Evolutionary conservation across 768 basidiomycete species (phyloP).

Genomic region (Mycena haematopus): DNA sequence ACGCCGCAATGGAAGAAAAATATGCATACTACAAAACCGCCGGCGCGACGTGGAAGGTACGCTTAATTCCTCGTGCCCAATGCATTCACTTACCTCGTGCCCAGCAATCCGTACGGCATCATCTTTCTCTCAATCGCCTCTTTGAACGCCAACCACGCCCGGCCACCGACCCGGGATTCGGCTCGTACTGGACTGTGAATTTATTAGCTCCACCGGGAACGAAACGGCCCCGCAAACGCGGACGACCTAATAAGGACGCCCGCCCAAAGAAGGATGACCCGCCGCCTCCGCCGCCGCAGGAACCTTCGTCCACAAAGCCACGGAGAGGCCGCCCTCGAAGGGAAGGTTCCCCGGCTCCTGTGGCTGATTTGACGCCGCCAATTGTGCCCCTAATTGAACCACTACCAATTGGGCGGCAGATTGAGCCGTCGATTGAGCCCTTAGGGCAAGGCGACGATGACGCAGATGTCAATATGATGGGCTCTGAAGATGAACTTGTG

Average conservation of each 20-base stretch:
- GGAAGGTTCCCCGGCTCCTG: conserved; percentile 22
- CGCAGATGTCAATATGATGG: conserved; percentile 43
- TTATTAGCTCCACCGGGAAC: conserved; percentile 84
- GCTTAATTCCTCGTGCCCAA: conserved; percentile 17
- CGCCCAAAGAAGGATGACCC: conserved; percentile 24
- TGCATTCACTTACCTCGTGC: conserved; percentile 18
- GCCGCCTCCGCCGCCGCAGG: not conserved
- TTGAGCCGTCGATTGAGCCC: conserved; percentile 11
- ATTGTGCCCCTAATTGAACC: conserved; percentile 5
- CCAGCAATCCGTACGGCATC: conserved; percentile 91
- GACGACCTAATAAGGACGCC: conserved; percentile 60
- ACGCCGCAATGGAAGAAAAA: conserved; percentile 86
- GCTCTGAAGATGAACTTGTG: conserved; percentile 31
- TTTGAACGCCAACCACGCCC: conserved; percentile 85
- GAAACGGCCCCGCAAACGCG: conserved; percentile 84
- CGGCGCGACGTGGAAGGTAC: conserved; percentile 86
- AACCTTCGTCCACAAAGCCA: conserved; percentile 9
- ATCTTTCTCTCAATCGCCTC: conserved; percentile 80
- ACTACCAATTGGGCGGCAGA: too few relatives aligned
- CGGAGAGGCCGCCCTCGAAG: conserved; percentile 32
- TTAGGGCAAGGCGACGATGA: conserved; percentile 44
- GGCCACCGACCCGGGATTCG: conserved; percentile 85
- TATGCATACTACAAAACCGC: conserved; percentile 83
- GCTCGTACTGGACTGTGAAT: conserved; percentile 92
- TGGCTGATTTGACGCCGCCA: conserved; percentile 10